Conservation (phyloP, 2,329 filamentous ascomycete genomes). For the Plenodomus biglobosus region DNA sequence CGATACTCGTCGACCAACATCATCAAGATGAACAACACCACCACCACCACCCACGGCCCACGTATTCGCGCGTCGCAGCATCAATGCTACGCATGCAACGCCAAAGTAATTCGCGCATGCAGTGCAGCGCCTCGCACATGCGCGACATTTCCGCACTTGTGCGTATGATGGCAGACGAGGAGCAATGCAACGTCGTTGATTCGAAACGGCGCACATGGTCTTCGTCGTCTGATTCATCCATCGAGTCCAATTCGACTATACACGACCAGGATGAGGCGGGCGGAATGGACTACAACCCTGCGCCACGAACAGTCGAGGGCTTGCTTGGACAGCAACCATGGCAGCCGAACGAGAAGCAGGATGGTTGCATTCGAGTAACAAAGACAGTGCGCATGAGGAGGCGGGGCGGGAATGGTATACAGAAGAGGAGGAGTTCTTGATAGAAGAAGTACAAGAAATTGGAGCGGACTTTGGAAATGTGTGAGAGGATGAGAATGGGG, state of each 20-base stretch:
- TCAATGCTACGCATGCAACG: conserved; percentile 45
- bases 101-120: conserved; percentile 45
- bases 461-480: background rate
- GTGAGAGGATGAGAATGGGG: conserved; percentile 32
- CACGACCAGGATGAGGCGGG: conserved; percentile 35
- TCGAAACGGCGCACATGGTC: conserved; percentile 15
- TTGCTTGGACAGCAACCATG: conserved; percentile 26
- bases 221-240: conserved; percentile 7
- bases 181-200: conserved; percentile 45
- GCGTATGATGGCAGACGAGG: conserved; percentile 46
- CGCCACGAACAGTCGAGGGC: conserved; percentile 14
- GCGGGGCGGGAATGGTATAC: conserved; percentile 21
- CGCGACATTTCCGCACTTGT: conserved; percentile 48
- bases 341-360: conserved; percentile 28
- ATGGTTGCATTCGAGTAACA: conserved; percentile 29
- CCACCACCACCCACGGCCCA: conserved; percentile 16
- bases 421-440: conserved; percentile 24
- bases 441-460: background rate
- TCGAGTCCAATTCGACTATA: conserved; percentile 1
- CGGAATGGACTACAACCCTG: conserved; percentile 33
- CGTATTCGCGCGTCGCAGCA: conserved; percentile 39
- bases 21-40: conserved; percentile 6
- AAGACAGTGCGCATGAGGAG: conserved; percentile 40
- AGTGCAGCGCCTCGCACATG: conserved; percentile 45
- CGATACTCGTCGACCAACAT: conserved; percentile 16